Evolutionary conservation across 352 stramenopile genomes (phyloP), one percentile per base, ranked within the genome.

Genomic region (Globisporangium abappressorium): DNA sequence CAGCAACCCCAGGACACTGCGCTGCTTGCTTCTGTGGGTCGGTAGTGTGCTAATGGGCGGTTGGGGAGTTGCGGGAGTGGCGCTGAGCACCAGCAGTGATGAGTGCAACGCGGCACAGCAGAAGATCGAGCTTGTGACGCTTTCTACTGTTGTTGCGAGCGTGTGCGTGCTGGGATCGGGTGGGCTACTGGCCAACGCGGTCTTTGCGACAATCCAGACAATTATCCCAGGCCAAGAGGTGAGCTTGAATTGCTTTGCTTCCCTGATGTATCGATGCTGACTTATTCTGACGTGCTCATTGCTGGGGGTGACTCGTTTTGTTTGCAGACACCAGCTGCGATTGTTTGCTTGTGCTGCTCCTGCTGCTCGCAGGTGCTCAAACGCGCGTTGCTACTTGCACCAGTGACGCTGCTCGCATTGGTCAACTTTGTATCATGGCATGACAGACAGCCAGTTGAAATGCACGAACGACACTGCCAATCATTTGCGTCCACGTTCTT

Each of bases 261-360:
- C 38, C 3, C 12, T 46, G 38, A 46, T 4, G 12, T 12, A 7
- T 41, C 6, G 9, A 11, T 67, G n/a, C 0, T 5, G 15, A 20
- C 26, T 33, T 22, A 9, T n/a, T 6, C 1, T 47, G 3, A 26
- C 26, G 9, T 57, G 51, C 6, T 47, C 3, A 47, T 33, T 38
- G 38, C 12, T 46, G 18, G 38, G 12, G 4, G 18, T 46, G 38
- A 14, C 12, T 46, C 26, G 36, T 22, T 55, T 51, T 49, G 20
- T 30, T 53, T 30, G 36, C 46, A 87, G 79, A 61, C 73, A 5
- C 46, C 73, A 1, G 70, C 68, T 7, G 72, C 77, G 18, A 63
- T 90, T 28, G 57, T 70, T 33, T 75, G 79, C 66, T 61, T 90
- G n/a, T 78, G 82, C 58, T 90, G 82, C 36, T 83, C 77, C 20